Conservation (phyloP, 495 filamentous ascomycete species). For the Parathielavia appendiculata region DNA sequence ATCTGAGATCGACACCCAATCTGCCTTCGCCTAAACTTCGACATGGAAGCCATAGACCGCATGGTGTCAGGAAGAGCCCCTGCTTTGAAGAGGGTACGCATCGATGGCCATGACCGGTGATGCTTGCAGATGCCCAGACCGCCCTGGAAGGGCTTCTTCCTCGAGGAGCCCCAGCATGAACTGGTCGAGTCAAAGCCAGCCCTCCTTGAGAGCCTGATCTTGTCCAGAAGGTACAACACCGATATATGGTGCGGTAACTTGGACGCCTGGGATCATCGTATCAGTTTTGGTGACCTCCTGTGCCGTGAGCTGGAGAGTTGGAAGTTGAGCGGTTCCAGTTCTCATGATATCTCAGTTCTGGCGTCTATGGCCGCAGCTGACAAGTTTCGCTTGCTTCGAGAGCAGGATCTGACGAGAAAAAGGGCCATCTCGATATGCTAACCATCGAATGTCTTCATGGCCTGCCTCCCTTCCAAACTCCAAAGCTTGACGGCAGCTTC, state of each 20-base stretch:
- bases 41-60: background rate
- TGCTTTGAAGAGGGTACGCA: background rate
- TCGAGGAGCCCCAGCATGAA: background rate
- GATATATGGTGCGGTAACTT: background rate
- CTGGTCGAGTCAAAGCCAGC: background rate
- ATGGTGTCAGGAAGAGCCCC: background rate
- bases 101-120: background rate
- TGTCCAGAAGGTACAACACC: background rate
- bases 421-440: background rate
- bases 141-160: background rate
- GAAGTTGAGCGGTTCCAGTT: background rate
- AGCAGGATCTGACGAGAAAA: background rate
- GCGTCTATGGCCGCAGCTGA: background rate
- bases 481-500: background rate
- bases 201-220: background rate
- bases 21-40: background rate
- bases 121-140: background rate
- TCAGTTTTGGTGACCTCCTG: background rate
- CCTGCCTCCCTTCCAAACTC: background rate
- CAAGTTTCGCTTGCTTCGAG: background rate
- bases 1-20: background rate
- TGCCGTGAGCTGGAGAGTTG: too few species aligned
- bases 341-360: background rate
- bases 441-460: background rate
- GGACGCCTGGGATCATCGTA: background rate